phyloP scores from a whole-genome alignment of 2,329 filamentous ascomycete genomes.

The Zasmidium cellare region DNA sequence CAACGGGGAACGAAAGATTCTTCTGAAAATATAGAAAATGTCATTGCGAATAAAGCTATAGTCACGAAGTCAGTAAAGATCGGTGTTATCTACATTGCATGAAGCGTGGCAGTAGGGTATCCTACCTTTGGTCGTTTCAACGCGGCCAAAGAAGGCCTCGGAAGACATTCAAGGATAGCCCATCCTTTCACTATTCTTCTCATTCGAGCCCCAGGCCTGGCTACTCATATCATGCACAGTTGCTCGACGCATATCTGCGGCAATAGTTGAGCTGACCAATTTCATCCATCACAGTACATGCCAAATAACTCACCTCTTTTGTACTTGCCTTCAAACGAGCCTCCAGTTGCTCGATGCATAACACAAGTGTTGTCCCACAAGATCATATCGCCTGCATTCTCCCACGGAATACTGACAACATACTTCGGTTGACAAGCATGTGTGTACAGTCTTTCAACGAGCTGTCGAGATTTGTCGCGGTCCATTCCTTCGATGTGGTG shows the following conservation, averaged over 20 bases:
- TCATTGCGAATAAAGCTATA: not conserved
- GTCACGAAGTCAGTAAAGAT: not conserved
- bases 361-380: slow-evolving; percentile 62
- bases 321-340: slow-evolving; percentile 48
- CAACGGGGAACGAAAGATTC: not conserved
- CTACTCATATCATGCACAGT: slow-evolving; percentile 54
- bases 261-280: no score
- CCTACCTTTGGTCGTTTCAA: not conserved
- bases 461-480: slow-evolving; percentile 35
- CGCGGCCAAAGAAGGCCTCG: not conserved
- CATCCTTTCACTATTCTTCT: slow-evolving; percentile 25
- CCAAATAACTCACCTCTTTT: slow-evolving; percentile 13
- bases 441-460: slow-evolving; percentile 45
- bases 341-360: slow-evolving; percentile 55
- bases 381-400: slow-evolving; percentile 51
- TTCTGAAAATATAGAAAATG: not conserved
- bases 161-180: slow-evolving; percentile 5
- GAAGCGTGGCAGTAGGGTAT: not conserved
- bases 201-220: slow-evolving; percentile 47
- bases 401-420: slow-evolving; percentile 50
- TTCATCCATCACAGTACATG: no score
- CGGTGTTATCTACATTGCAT: not conserved
- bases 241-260: slow-evolving; percentile 56
- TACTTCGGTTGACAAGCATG: slow-evolving; percentile 53
- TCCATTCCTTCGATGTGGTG: slow-evolving; percentile 53